Conservation (phyloP, 2,329 filamentous ascomycete genomes). For the Annulohypoxylon truncatum region DNA sequence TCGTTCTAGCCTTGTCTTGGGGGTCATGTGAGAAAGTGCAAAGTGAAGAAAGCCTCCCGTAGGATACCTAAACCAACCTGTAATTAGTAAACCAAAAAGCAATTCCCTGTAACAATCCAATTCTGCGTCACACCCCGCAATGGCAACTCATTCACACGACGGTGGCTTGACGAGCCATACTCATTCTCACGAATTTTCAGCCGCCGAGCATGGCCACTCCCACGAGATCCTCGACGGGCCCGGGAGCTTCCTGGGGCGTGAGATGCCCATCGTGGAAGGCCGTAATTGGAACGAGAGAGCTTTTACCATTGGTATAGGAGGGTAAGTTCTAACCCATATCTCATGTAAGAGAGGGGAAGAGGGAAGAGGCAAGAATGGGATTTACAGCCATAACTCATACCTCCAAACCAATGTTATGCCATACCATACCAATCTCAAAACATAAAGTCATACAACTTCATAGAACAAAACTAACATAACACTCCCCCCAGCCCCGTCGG, state of each 20-base stretch:
- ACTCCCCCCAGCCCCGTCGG: conserved; percentile 83
- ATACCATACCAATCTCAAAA: too few relatives aligned
- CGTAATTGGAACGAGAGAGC: conserved; percentile 88
- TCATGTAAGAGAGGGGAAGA: background rate
- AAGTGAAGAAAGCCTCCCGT: background rate
- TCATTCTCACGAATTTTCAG: conserved; percentile 63
- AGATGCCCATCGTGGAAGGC: conserved; percentile 93
- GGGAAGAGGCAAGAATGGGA: background rate
- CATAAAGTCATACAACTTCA: too few relatives aligned
- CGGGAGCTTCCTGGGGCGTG: conserved; percentile 87
- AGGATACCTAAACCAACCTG: background rate
- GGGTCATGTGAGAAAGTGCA: background rate
- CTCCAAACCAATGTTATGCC: conserved; percentile 40
- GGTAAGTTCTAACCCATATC: conserved; percentile 65
- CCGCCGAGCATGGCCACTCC: conserved; percentile 86
- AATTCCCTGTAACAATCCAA: background rate
- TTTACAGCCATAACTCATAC: background rate
- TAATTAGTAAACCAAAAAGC: background rate
- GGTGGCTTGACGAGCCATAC: conserved; percentile 54
- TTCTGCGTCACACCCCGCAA: conserved; percentile 17
- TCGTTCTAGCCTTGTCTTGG: conserved; percentile 11
- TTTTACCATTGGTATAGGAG: conserved; percentile 98
- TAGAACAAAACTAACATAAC: too few relatives aligned
- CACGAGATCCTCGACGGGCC: conserved; percentile 96
- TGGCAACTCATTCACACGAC: conserved; percentile 67